These are phyloP conservation scores for Debaryomycetaceae sp. DNA, from an alignment of 1,139 yeast genomes.

Conservation along the genomic window DNA sequence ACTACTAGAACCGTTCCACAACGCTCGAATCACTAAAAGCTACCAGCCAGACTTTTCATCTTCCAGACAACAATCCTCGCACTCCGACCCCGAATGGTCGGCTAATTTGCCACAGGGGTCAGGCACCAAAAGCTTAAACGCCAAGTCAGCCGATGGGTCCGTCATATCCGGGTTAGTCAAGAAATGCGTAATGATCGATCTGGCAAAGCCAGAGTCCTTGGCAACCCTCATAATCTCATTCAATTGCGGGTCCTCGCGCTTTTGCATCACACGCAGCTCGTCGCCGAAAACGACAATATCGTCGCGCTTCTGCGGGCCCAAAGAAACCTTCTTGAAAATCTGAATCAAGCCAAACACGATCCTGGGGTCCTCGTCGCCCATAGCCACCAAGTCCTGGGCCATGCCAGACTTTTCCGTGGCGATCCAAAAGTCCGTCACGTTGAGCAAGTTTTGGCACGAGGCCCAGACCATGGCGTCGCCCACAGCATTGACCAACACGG, in stretches of 20 bases:
- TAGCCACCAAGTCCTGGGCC: constrained; percentile 14
- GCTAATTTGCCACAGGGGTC: no score
- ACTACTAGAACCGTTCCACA: no score
- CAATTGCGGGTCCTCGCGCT: constrained; percentile 15
- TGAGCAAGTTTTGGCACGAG: constrained; percentile 12
- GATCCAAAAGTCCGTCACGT: constrained; percentile 15
- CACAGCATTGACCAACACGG: constrained; percentile 14
- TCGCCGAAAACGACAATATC: no score
- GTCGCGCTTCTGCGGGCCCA: constrained; percentile 12
- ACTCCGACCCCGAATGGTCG: no score
- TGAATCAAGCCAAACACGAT: constrained; percentile 20
- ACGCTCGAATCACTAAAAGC: no score
- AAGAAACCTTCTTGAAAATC: constrained; percentile 15
- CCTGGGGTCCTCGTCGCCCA: constrained; percentile 16
- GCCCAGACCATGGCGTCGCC: constrained; percentile 14
- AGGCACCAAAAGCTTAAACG: constrained; percentile 13
- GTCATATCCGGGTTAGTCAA: constrained; percentile 18
- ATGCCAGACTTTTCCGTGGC: constrained; percentile 21
- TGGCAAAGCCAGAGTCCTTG: constrained; percentile 21
- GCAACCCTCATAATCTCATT: constrained; percentile 16
- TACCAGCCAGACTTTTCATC: no score
- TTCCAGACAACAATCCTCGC: no score
- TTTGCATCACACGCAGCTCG: constrained; percentile 3
- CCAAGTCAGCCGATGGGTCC: constrained; percentile 17
- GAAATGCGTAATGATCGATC: constrained; percentile 16